Base-by-base conservation (phyloP, 2,329 filamentous ascomycete species). In the Canariomyces notabilis region DNA sequence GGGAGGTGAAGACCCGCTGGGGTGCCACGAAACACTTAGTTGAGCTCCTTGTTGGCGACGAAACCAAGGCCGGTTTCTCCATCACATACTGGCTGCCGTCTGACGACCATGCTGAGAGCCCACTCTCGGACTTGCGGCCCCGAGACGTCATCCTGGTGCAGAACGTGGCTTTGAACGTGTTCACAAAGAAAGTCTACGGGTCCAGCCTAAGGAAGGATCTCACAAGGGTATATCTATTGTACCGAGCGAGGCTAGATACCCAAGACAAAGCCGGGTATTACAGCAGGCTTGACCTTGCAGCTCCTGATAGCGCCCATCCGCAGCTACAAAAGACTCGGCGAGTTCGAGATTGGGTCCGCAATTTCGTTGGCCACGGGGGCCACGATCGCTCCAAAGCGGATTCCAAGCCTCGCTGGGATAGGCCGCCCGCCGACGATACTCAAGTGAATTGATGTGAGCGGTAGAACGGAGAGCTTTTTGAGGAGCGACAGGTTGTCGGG, bases 1-100 rank as follows among this genome's bases (percentile, higher is more conserved):
- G 86, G 19, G 75, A 75, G 2, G 79, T 95, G 16, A 77, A 72
- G 22, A 87, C 89, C 0, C 75, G 78, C 32, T 83, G 77, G 68
- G 79, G 83, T 20, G 66, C 68, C 9, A 71, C 72, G 6, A 73
- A 83, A 42, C 77, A 85, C 5, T 73, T 95, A 3, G 70, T 91
- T 33, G 89, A 95, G 64, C 65, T 93, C 2, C 71, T 90, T 1
- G 80, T 96, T 1, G 90, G 87, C 5, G 91, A 97, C 63, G 87
- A 95, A 42, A 95, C 89, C 0, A 79, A 76, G 53, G 79, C 87
- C 0, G 86, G 85, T 2, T 95, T 96, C 66, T 80, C 76, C 21
- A 73, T 96, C 45, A 90, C 85, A 2, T 89, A 95, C 62, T 97
- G 91, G 91, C 69, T 95, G 2, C 67, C 75, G 4, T 53, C 44